Base-by-base conservation (phyloP, 1,284 basidiomycete genomes). In the Chalciporus piperatoides region DNA sequence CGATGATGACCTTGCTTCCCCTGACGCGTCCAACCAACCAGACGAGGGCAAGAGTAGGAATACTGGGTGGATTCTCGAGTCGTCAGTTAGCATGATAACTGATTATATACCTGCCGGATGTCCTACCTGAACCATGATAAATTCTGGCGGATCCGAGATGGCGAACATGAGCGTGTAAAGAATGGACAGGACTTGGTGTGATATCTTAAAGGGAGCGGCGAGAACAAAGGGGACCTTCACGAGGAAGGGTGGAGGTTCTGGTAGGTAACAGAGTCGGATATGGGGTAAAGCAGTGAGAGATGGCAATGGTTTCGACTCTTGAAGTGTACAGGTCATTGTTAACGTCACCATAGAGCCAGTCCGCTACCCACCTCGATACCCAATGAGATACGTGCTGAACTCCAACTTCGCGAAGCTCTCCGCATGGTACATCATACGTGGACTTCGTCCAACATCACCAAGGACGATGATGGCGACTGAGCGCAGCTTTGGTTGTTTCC, bases 391-490 rank as follows among this genome's bases (percentile, higher is more conserved):
- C 0, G 93, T 93, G 51, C 80, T 72, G 70, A 91, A 98, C 3
- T 79, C 83, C 51, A 86, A 79, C 44, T 85, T 81, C 19, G 91
- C 87, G 61, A 99, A 89, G 62, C 90, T 94, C 62, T 95, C 82
- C 0, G 95, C 90, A 62, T 99, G 97, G 68, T 97, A 97, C 90
- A 98, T 97, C 92, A 98, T 98, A 33, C 97, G 79, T 8, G 97
- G 97, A 64, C 90, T 94, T 42, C 96, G 79, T 1, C 94, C 97
- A 43, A 99, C 84, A 70, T 99, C 97, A 6, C 97, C 97, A 8
- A 99, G 77, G 1, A 99, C 97, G 24, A 99, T 74, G 41, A 99
- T 84, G 1, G 86, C 90, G 10, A 92, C 90, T 1, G 88, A 81
- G 17, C 84, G 82, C 27, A 77, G 67, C 23, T 71, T 72, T 32